Percentiles rank a stretch among this genome's conserved stretches.
These are phyloP conservation scores for Cercospora zeae-maydis DNA, from an alignment of 2,329 filamentous ascomycete genomes.

Conservation along the genomic window DNA sequence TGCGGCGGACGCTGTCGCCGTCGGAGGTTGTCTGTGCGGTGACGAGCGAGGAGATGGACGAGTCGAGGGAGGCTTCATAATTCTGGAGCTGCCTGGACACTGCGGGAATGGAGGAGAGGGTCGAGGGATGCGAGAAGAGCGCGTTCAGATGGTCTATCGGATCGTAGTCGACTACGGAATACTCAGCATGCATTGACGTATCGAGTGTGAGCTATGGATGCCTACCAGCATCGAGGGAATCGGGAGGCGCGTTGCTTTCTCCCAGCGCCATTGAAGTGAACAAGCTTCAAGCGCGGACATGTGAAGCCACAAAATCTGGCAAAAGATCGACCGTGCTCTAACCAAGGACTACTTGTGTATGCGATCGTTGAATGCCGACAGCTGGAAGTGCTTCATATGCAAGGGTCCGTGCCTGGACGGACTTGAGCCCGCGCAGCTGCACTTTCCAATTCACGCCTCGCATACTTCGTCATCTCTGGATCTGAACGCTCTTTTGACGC, in stretches of 20 bases:
- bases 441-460: not conserved
- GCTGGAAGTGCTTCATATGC: not conserved
- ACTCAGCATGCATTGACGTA: not conserved
- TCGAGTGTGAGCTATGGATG: not conserved
- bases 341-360: not conserved
- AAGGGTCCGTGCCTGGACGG: not conserved
- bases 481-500: not conserved
- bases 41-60: constrained; percentile 69
- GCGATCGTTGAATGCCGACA: not conserved
- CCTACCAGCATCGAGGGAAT: constrained; percentile 27
- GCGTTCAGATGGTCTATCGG: constrained; percentile 89
- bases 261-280: constrained; percentile 15
- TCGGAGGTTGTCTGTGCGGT: constrained; percentile 77
- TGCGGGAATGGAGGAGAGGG: constrained; percentile 70
- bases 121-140: constrained; percentile 85
- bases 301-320: not conserved
- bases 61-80: constrained; percentile 78
- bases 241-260: constrained; percentile 17
- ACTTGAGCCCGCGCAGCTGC: not conserved
- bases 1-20: constrained; percentile 81
- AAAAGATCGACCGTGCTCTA: not conserved
- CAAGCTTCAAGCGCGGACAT: not conserved
- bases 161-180: constrained; percentile 71
- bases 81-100: constrained; percentile 70
- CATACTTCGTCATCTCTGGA: not conserved